Evolutionary conservation across 2,329 filamentous ascomycete genomes (phyloP).

Genomic region (Penicillium sp.): DNA sequence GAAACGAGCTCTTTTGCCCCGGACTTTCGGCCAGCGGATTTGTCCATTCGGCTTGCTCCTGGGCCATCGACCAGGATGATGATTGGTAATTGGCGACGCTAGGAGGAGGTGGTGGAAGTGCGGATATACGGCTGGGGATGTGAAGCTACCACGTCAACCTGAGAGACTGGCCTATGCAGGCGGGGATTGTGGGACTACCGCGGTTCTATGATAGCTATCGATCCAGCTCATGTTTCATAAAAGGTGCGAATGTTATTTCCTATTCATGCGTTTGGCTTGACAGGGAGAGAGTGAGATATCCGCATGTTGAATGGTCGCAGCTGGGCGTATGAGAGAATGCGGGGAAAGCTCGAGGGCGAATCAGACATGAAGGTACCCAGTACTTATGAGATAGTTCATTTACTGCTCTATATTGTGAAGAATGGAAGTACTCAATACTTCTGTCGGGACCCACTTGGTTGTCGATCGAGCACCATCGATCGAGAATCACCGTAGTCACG

Average conservation of each 20-base stretch:
- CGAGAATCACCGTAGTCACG: background rate
- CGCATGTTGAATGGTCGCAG: background rate
- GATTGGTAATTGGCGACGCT: background rate
- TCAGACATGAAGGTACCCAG: background rate
- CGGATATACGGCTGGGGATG: background rate
- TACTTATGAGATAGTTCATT: background rate
- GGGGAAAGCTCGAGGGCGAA: constrained; percentile 24
- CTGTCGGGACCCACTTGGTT: background rate
- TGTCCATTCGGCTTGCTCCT: background rate
- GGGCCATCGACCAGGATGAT: background rate
- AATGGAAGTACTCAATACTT: background rate
- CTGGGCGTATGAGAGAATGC: constrained; percentile 24
- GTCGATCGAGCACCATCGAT: background rate
- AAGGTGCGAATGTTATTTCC: background rate
- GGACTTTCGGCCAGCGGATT: background rate
- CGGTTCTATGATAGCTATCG: background rate
- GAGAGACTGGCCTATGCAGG: background rate
- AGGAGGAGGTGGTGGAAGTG: background rate
- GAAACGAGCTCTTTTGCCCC: background rate
- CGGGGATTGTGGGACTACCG: background rate
- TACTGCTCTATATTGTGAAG: background rate
- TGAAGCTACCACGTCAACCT: background rate
- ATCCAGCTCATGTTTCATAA: background rate
- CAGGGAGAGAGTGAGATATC: background rate
- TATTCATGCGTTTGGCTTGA: too few species aligned